Conservation (phyloP, 768 basidiomycete species). For the Serendipita indica region DNA sequence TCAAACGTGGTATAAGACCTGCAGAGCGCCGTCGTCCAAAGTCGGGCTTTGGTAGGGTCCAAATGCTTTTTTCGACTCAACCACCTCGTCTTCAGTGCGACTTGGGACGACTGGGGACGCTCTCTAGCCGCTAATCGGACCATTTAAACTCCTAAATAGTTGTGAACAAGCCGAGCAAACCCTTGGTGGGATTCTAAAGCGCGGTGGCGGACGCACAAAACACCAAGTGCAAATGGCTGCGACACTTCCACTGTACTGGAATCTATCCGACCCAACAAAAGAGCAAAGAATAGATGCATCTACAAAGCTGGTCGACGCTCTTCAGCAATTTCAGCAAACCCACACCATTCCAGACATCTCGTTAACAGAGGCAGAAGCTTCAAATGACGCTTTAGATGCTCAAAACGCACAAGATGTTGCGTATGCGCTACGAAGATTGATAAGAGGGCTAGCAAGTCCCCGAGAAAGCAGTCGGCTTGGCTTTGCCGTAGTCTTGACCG, state of each 20-base stretch:
- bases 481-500: constrained; percentile 90
- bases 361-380: constrained; percentile 22
- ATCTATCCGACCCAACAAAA: constrained; percentile 68
- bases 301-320: constrained; percentile 60
- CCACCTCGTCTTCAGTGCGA: too few relatives aligned
- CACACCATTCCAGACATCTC: constrained; percentile 12
- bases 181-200: too few relatives aligned
- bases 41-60: too few relatives aligned
- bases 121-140: too few relatives aligned
- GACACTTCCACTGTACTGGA: constrained; percentile 87
- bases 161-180: too few relatives aligned
- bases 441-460: constrained; percentile 80
- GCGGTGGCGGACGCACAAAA: too few relatives aligned
- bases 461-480: constrained; percentile 88
- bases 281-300: constrained; percentile 74
- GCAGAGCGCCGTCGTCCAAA: too few relatives aligned
- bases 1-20: too few relatives aligned
- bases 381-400: constrained; percentile 37
- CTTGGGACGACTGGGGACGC: too few relatives aligned
- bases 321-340: constrained; percentile 65
- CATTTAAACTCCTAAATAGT: too few relatives aligned
- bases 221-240: constrained; percentile 77
- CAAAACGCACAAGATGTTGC: constrained; percentile 82
- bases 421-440: constrained; percentile 76
- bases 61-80: too few relatives aligned